Percentiles rank a stretch among this genome's conserved stretches.
Evolutionary conservation across 2,329 filamentous ascomycete species (phyloP).

Genomic region (Fusarium lateritium): DNA sequence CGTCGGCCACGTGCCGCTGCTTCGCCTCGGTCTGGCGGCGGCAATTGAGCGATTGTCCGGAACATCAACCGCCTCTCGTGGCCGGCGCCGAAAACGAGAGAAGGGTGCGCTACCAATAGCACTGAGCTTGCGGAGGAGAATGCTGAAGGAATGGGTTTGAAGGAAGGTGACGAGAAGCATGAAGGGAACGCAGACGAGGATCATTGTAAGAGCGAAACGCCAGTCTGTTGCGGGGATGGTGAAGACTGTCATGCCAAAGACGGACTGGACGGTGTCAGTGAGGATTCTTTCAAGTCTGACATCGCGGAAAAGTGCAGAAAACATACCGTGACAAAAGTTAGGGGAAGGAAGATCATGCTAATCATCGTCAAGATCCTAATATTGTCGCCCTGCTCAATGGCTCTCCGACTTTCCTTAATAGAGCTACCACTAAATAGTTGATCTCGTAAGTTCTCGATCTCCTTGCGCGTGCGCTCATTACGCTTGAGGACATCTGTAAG

Average conservation of each 20-base stretch:
- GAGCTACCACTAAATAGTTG: conserved; percentile 75
- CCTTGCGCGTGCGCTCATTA: conserved; percentile 68
- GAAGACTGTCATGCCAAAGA: conserved; percentile 69
- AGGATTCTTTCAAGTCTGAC: background rate
- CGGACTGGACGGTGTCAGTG: conserved; percentile 53
- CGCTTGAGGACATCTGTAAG: conserved; percentile 63
- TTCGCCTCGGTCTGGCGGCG: conserved; percentile 14
- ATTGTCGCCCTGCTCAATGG: conserved; percentile 75
- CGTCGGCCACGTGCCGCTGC: conserved; percentile 12
- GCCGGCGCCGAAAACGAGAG: conserved; percentile 14
- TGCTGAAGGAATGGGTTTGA: conserved; percentile 59
- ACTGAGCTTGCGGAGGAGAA: conserved; percentile 44
- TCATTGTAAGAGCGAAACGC: conserved; percentile 71
- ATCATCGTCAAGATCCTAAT: conserved; percentile 73
- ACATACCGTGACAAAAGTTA: conserved; percentile 71
- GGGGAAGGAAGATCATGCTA: conserved; percentile 72
- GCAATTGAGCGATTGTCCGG: conserved; percentile 43
- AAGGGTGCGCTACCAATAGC: conserved; percentile 19
- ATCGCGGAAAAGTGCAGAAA: background rate
- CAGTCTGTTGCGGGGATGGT: conserved; percentile 59
- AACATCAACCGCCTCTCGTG: conserved; percentile 35
- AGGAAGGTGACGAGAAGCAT: conserved; percentile 63
- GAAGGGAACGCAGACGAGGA: conserved; percentile 70
- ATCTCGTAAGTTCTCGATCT: conserved; percentile 70
- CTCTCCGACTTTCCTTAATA: conserved; percentile 72